Evolutionary conservation across 805 yeast species (phyloP), one percentile per base, ranked within the genome.

Genomic region (Zygotorulaspora sp.): DNA sequence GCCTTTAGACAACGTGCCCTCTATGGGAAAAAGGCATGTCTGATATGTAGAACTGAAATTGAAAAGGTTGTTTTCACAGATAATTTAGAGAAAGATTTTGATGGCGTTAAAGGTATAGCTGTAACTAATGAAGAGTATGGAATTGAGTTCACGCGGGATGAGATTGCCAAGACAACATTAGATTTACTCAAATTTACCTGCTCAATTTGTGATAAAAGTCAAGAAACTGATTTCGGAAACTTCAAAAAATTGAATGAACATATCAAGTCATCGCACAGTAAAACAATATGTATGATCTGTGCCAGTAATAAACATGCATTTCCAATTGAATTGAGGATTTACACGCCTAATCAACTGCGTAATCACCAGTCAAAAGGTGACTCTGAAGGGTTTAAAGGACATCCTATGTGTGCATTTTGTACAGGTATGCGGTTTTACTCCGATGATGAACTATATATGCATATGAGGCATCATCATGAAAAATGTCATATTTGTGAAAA

Each of bases 401-500:
- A 89, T 58, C 97, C 97, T 0, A 66, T 70, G 45, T 92, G 99
- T 68, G 75, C 75, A 47, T 83, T 85, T 58, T 92, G 98, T 61
- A 62, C 71, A 3, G 77, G 78, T 2, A 72, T 68, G 48, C 64
- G 94, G 40, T 89, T 85, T 58, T 92, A 92, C 57, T 85, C 95
- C 0, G 85, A 78, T 26, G 96, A 90, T 57, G 97, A 89, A 57
- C 68, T 88, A 50, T 78, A 76, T 47, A 62, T 78, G 21, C 99
- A 92, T 61, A 74, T 89, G 65, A 70, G 95, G 48, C 83, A 84
- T 43, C 66, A 66, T 33, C 98, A 92, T 61, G 96, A 89, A 57
- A 77, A 80, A 48, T 92, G 99, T 60, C 85, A 80, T 51, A 78
- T 92, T 21, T 92, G 99, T 65, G 95, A 88, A 49, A 80, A 75